Evolutionary conservation across 169 alveolate species (phyloP), one percentile per base, ranked within the genome.

Genomic region (Cryptosporidium canis): DNA sequence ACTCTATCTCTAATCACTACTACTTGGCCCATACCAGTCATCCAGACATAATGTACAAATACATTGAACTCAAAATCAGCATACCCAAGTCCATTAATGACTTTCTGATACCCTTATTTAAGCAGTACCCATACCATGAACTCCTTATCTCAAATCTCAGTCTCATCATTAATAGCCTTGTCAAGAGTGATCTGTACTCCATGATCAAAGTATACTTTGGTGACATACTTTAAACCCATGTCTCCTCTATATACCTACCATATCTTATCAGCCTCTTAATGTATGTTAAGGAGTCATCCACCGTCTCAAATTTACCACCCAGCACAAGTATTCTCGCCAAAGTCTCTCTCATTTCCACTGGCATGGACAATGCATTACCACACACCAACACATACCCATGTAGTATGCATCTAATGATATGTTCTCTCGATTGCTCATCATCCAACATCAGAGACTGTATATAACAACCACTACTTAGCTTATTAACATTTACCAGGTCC

Each of bases 341-440:
- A 21, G 87, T 77, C 18, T 77, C 72, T 58, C 87, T 77, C 12
- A 77, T 55, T 61, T 77, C 87, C 18, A 58, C 18, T n/a, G 87
- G 87, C 87, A 77, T 77, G 27, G 72, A 35, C 37, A 77, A 43
- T 56, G 87, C 87, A 55, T 77, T 77, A n/a, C 87, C 87, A 58
- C 87, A 77, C 18, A 77, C 70, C 2, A 77, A 29, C 18, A 77
- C 27, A 61, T 58, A 41, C 31, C 87, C 87, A 61, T 58, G 39
- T 12, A 58, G n/a, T n/a, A 77, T 37, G 3, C 87, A 77, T n/a
- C 58, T 55, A 56, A 55, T 9, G 5, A 77, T 24, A 27, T 39
- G 16, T 4, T 77, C 72, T 51, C 63, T 51, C 63, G 24, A 21
- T 9, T 27, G 16, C 31, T 77, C 63, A 27, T 37, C 68, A 33